Base-by-base conservation (phyloP, 306 rosid genomes). In the Fragaria iinumae region DNA sequence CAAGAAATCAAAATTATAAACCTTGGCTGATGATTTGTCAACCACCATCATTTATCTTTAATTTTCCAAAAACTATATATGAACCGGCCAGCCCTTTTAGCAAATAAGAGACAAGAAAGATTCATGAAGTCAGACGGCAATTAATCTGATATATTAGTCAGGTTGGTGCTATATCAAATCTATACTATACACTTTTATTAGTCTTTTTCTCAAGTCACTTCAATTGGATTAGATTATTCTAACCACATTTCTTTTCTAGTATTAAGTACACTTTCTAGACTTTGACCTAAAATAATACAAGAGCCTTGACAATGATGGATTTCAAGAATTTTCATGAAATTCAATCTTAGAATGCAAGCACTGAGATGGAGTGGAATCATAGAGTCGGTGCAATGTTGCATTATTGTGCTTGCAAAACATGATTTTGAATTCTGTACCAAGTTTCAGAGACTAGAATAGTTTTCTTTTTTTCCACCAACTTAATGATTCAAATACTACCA, bases 91-190 rank as follows among this genome's bases (percentile, higher is more conserved):
- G 38, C 21, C 25, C 44, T 36, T n/a, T 23, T 44, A 53, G 14
- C 52, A 38, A 38, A 52, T 38, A 21, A 73, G 9, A n/a, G 67
- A 55, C 67, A 38, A 55, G 59, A 56, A 34, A 73, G 67, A 56
- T 73, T 8, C 16, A 73, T 73, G 23, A 38, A 41, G 56, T 73
- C 67, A 38, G 41, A 38, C 41, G 5, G 43, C 53, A 72, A 55
- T 38, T 36, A n/a, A 34, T 72, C 63, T 23, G 39, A 64, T 66
- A 8, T 20, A 73, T 66, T 73, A 80, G 36, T 73, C 32, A 29
- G 73, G 80, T 80, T 57, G 83, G 63, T 80, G 72, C 67, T 57
- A 56, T 69, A 57, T 80, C 80, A 74, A 67, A 68, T 80, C 76
- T 29, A 57, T 45, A 55, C 34, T 41, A 53, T 71, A 27, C 10